Evolutionary conservation across 2,329 filamentous ascomycete species (phyloP).

Genomic region (Fusarium sp.): DNA sequence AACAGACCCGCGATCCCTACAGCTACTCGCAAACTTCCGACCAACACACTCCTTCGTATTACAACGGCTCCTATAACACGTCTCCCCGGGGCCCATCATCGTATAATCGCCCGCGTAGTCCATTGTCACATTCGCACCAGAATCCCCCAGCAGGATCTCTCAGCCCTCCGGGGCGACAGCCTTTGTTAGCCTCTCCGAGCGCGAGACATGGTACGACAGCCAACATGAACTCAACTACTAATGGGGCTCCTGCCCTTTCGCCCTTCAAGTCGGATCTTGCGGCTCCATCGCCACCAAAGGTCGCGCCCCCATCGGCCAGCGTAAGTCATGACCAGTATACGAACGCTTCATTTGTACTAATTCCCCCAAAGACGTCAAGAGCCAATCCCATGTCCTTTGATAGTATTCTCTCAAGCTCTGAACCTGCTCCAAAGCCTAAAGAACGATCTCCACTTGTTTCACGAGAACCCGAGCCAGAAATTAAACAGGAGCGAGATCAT

Average conservation of each 20-base stretch:
- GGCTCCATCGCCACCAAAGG: slow-evolving; percentile 56
- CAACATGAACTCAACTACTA: slow-evolving; percentile 55
- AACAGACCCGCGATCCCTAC: slow-evolving; percentile 65
- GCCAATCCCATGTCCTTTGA: slow-evolving; percentile 95
- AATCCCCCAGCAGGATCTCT: slow-evolving; percentile 58
- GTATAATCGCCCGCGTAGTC: slow-evolving; percentile 63
- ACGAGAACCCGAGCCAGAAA: slow-evolving; percentile 38
- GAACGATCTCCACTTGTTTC: slow-evolving; percentile 58
- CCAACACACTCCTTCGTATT: slow-evolving; percentile 57
- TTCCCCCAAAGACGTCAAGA: slow-evolving; percentile 69
- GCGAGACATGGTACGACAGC: slow-evolving; percentile 59
- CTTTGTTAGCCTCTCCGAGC: slow-evolving; percentile 63
- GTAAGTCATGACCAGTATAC: slow-evolving; percentile 48
- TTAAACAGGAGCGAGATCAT: slow-evolving; percentile 30
- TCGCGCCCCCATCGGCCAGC: slow-evolving; percentile 53
- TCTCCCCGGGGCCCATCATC: slow-evolving; percentile 60
- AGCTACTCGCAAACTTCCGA: slow-evolving; percentile 60
- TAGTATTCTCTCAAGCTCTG: slow-evolving; percentile 87
- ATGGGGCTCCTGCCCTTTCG: slow-evolving; percentile 56
- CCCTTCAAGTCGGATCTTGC: slow-evolving; percentile 57
- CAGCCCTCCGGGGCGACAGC: slow-evolving; percentile 58
- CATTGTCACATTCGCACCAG: slow-evolving; percentile 63
- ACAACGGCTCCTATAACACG: slow-evolving; percentile 63
- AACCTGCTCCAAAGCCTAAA: slow-evolving; percentile 70
- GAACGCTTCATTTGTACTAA: slow-evolving; percentile 29